phyloP scores from a whole-genome alignment of 176 grass and related monocot species.

The Thalia dealbata region DNA sequence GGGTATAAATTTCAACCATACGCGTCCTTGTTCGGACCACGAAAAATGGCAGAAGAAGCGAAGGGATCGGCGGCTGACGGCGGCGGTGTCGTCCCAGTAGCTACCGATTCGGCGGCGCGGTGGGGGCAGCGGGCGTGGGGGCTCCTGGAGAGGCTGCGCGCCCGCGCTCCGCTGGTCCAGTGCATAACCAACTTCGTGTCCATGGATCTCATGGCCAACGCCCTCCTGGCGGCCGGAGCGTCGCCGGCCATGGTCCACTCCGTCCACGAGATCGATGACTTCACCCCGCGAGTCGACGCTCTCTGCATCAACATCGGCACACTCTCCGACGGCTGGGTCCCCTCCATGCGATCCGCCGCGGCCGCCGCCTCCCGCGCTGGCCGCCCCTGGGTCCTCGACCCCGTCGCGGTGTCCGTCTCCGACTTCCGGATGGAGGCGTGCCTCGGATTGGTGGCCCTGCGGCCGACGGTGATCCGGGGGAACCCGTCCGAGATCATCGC shows the following conservation, averaged over 20 bases:
- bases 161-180: constrained; percentile 55
- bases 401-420: constrained; percentile 57
- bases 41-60: background rate
- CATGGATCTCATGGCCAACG: constrained; percentile 80
- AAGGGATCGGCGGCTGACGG: background rate
- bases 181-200: constrained; percentile 94
- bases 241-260: constrained; percentile 84
- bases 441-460: constrained; percentile 42
- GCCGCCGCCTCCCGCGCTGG: constrained; percentile 21
- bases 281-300: constrained; percentile 52
- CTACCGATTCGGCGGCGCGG: background rate
- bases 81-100: background rate
- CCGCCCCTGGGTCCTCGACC: constrained; percentile 79
- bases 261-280: constrained; percentile 60
- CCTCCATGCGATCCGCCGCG: constrained; percentile 57
- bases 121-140: constrained; percentile 44
- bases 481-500: constrained; percentile 85
- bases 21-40: too few species aligned
- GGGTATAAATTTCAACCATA: too few species aligned
- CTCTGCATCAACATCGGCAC: constrained; percentile 80
- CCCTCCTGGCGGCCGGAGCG: constrained; percentile 55
- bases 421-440: constrained; percentile 69
- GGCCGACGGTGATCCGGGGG: constrained; percentile 61
- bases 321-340: constrained; percentile 64
- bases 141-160: constrained; percentile 44